Evolutionary conservation across 2,329 filamentous ascomycete species (phyloP).

Genomic region (Karstenula rhodostoma): DNA sequence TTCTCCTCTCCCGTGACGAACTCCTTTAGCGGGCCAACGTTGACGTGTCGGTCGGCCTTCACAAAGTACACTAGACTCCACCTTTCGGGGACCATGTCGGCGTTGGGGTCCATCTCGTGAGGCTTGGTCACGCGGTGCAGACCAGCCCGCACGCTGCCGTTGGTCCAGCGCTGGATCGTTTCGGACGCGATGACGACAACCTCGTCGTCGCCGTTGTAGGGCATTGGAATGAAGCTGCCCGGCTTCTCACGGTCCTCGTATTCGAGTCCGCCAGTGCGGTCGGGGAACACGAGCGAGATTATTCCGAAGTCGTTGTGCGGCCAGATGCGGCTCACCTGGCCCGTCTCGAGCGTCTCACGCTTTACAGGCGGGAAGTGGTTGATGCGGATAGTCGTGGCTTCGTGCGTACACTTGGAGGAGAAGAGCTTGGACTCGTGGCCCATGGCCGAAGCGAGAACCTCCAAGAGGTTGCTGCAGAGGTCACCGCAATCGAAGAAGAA

Average conservation of each 20-base stretch:
- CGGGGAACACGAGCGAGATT: constrained; percentile 8
- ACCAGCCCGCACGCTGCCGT: constrained; percentile 43
- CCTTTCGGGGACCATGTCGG: constrained; percentile 30
- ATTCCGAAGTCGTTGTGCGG: constrained; percentile 25
- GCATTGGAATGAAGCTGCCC: constrained; percentile 17
- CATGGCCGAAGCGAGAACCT: constrained; percentile 7
- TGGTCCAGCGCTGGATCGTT: constrained; percentile 51
- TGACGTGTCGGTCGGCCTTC: constrained; percentile 36
- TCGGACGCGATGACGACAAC: constrained; percentile 55
- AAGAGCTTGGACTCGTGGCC: neutral
- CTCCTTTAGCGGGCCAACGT: constrained; percentile 2
- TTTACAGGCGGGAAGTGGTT: constrained; percentile 5
- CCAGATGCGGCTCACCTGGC: constrained; percentile 18
- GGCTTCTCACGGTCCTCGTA: constrained; percentile 32
- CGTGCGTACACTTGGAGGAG: neutral
- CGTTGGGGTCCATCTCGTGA: neutral
- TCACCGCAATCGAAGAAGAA: constrained; percentile 3
- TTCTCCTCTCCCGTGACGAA: neutral
- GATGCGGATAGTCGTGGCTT: constrained; percentile 3
- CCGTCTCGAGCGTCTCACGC: constrained; percentile 15
- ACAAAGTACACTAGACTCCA: constrained; percentile 46
- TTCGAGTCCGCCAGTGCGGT: constrained; percentile 39
- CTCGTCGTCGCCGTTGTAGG: constrained; percentile 19
- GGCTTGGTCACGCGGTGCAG: constrained; percentile 47
- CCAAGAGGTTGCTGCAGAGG: constrained; percentile 15